Conservation (phyloP, 257 asterid species). For the Solanum peruvianum region DNA sequence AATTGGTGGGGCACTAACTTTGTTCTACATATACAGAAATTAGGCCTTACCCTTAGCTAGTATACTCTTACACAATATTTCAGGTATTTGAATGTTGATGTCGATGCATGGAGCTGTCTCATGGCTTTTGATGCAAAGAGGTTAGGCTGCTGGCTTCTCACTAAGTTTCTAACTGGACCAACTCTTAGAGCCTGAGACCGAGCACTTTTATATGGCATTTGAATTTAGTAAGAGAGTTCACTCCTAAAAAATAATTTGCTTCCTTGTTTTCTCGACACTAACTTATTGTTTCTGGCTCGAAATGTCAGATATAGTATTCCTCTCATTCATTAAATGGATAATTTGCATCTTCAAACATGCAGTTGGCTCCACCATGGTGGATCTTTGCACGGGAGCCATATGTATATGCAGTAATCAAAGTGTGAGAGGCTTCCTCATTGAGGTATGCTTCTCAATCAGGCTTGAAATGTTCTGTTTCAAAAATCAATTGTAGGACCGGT, state of each 20-base stretch:
- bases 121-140: constrained; percentile 89
- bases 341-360: constrained; percentile 67
- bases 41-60: neutral
- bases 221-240: constrained; percentile 25
- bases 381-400: constrained; percentile 55
- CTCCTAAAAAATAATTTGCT: constrained; percentile 4
- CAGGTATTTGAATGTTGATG: constrained; percentile 26
- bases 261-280: constrained; percentile 7
- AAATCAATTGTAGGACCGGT: constrained; percentile 1
- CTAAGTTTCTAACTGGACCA: constrained; percentile 53
- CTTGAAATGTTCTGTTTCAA: constrained; percentile 22
- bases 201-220: constrained; percentile 49
- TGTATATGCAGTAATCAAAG: constrained; percentile 47
- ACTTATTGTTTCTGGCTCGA: neutral
- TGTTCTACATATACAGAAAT: neutral
- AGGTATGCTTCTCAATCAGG: constrained; percentile 78
- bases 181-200: constrained; percentile 49
- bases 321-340: constrained; percentile 25
- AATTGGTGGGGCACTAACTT: neutral
- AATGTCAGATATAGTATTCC: neutral
- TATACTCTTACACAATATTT: constrained; percentile 5
- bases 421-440: constrained; percentile 83
- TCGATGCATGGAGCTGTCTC: constrained; percentile 63
- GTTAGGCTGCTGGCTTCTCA: constrained; percentile 59
- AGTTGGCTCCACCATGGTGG: constrained; percentile 60